Evolutionary conservation across 73 alveolate species (phyloP).

Genomic region (Tetrahymena elliotti): DNA sequence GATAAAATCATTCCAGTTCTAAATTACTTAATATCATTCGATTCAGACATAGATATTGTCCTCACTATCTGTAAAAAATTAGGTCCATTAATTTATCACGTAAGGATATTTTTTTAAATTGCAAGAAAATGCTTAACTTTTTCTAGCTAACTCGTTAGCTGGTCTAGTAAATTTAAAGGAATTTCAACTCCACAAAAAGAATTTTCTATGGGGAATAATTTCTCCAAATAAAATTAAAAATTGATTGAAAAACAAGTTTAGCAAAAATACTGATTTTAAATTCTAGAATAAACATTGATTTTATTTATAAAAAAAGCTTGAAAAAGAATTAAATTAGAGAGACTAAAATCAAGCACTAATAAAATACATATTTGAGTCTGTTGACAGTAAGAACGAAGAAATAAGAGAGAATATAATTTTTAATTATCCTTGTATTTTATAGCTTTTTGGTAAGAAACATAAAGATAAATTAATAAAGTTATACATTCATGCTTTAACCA

Average conservation of each 20-base stretch:
- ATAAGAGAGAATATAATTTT: not conserved
- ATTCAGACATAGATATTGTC: not conserved
- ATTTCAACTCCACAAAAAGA: not conserved
- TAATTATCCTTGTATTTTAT: not conserved
- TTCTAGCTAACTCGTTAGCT: no score
- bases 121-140: not conserved
- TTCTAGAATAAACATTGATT: no score
- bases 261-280: no score
- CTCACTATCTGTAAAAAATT: not conserved
- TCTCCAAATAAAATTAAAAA: no score
- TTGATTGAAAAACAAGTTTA: no score
- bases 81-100: not conserved
- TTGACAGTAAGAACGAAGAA: not conserved
- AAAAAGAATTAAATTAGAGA: not conserved
- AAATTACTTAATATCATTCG: not conserved
- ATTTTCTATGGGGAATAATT: no score
- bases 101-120: not conserved
- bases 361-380: not conserved
- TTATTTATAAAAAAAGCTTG: not conserved
- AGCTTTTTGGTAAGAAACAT: not conserved
- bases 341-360: not conserved
- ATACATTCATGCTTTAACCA: not conserved
- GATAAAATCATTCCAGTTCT: not conserved
- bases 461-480: not conserved
- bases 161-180: not conserved